These are phyloP conservation scores for Mycogone perniciosa DNA, from an alignment of 2,329 filamentous ascomycete species.

Conservation along the genomic window DNA sequence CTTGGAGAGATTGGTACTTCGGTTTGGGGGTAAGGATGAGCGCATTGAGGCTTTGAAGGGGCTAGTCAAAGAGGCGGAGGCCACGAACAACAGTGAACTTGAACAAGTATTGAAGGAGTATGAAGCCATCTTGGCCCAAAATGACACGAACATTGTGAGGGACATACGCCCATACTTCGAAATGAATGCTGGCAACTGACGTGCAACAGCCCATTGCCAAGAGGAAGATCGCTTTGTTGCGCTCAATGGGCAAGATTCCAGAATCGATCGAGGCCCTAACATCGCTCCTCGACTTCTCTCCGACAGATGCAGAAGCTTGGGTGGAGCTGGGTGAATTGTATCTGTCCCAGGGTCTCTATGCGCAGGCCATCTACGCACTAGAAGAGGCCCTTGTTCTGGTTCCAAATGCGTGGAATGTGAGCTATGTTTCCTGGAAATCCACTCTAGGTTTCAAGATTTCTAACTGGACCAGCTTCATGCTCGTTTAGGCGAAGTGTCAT, in stretches of 20 bases:
- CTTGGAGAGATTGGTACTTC: slow-evolving; percentile 65
- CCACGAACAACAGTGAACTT: slow-evolving; percentile 58
- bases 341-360: slow-evolving; percentile 66
- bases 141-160: slow-evolving; percentile 72
- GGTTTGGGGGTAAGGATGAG: slow-evolving; percentile 82
- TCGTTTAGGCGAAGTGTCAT: slow-evolving; percentile 74
- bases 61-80: slow-evolving; percentile 76
- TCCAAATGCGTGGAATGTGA: slow-evolving; percentile 92
- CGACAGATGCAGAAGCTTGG: slow-evolving; percentile 91
- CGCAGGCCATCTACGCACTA: slow-evolving; percentile 79
- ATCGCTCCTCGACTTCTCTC: slow-evolving; percentile 71
- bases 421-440: slow-evolving; percentile 25
- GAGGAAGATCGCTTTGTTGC: slow-evolving; percentile 72
- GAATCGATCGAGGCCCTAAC: slow-evolving; percentile 73
- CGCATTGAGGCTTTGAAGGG: slow-evolving; percentile 78
- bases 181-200: slow-evolving; percentile 19
- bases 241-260: slow-evolving; percentile 59
- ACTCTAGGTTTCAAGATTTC: slow-evolving; percentile 5
- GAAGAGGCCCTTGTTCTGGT: slow-evolving; percentile 84
- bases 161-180: background rate
- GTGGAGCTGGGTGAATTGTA: slow-evolving; percentile 87
- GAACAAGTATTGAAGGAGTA: slow-evolving; percentile 70
- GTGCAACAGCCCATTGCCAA: slow-evolving; percentile 70
- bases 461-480: slow-evolving; percentile 66
- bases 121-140: slow-evolving; percentile 64